Conservation (phyloP, 192 early-diverging fungal genomes). For the Geranomyces michiganensis region DNA sequence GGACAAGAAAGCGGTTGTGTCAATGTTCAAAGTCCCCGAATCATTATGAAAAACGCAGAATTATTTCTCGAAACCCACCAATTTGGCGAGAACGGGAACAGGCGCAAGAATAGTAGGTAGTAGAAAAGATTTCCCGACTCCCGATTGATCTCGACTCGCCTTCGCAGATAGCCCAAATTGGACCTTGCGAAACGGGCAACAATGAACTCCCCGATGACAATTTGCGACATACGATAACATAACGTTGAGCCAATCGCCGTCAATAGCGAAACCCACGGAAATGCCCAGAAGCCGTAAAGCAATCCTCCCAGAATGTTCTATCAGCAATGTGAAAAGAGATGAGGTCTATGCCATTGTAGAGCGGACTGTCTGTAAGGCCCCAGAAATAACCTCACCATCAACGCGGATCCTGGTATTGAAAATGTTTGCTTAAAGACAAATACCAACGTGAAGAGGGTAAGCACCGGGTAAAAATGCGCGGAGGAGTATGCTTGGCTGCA, state of each 20-base stretch:
- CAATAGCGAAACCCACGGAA: conserved; percentile 32
- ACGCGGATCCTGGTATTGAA: conserved; percentile 39
- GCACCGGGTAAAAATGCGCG: conserved; percentile 24
- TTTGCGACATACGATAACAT: conserved; percentile 38
- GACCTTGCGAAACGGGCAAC: conserved; percentile 31
- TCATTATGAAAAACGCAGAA: neutral
- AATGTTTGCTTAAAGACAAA: conserved; percentile 50
- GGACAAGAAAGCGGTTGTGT: neutral
- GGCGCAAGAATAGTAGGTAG: conserved; percentile 38
- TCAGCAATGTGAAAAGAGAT: neutral
- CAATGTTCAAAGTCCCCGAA: too few relatives aligned
- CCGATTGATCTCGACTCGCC: conserved; percentile 33
- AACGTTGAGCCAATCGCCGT: conserved; percentile 39
- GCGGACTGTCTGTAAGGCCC: neutral
- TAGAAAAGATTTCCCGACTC: conserved; percentile 36
- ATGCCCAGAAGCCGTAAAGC: conserved; percentile 41
- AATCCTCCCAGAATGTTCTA: conserved; percentile 43
- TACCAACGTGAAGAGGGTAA: conserved; percentile 29
- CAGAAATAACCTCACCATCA: conserved; percentile 29
- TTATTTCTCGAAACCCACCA: conserved; percentile 24
- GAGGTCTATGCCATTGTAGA: neutral
- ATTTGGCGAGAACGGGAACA: conserved; percentile 44
- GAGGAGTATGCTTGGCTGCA: conserved; percentile 33
- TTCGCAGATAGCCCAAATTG: conserved; percentile 24
- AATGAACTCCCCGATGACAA: conserved; percentile 29